A percentile compares a stretch with the other conserved stretches of the same genome.
Conservation (phyloP, 805 yeast species). For the Priceomyces carsonii region DNA sequence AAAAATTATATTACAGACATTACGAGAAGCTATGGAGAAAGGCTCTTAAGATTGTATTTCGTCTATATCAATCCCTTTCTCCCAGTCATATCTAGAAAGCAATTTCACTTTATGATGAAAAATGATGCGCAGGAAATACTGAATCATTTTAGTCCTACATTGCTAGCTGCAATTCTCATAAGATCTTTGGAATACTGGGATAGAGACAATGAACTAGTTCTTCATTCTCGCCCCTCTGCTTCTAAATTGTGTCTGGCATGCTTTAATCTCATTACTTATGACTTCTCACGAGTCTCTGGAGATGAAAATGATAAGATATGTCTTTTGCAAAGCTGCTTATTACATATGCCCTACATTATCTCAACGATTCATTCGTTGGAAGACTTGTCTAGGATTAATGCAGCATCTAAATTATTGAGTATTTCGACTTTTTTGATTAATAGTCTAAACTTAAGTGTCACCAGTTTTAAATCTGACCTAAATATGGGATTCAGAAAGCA, state of each 20-base stretch:
- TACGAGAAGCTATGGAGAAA: background rate
- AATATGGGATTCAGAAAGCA: conserved; percentile 2
- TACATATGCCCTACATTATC: conserved; percentile 3
- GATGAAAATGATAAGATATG: conserved; percentile 1
- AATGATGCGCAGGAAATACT: background rate
- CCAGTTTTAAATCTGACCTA: conserved; percentile 1
- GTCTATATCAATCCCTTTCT: conserved; percentile 6
- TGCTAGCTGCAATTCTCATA: background rate
- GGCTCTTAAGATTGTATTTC: conserved; percentile 2
- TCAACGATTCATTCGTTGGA: background rate
- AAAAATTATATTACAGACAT: conserved; percentile 1
- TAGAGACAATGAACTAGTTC: background rate
- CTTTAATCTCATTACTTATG: background rate
- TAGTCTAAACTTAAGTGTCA: conserved; percentile 2
- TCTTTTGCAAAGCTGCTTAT: conserved; percentile 4
- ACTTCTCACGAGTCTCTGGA: background rate
- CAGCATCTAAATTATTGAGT: conserved; percentile 1
- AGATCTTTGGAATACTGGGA: background rate
- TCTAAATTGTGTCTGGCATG: background rate
- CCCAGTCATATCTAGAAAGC: conserved; percentile 5
- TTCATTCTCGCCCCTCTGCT: background rate
- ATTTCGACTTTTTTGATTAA: conserved; percentile 3
- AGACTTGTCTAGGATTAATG: background rate
- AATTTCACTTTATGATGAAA: background rate
- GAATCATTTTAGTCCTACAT: background rate